Conservation (phyloP, 305 asterid species). For the Lippia alba region DNA sequence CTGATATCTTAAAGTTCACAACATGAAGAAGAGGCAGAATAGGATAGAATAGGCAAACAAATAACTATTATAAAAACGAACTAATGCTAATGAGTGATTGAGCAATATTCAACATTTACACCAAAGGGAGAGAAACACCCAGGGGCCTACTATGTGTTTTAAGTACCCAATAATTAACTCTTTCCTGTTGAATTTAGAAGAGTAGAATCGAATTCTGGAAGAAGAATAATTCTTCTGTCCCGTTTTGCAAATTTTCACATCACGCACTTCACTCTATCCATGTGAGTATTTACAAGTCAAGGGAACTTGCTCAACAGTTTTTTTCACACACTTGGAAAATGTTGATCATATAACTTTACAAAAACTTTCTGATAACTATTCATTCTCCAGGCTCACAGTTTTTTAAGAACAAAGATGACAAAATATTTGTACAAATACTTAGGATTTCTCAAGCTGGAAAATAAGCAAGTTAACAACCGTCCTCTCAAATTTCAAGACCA, state of each 20-base stretch:
- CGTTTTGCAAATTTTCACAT: too few relatives aligned
- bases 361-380: not conserved
- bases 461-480: not conserved
- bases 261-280: too few relatives aligned
- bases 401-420: too few relatives aligned
- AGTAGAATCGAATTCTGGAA: too few relatives aligned
- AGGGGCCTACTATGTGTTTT: not conserved
- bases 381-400: not conserved
- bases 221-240: too few relatives aligned
- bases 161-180: not conserved
- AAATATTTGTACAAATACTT: not conserved
- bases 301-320: too few relatives aligned
- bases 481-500: constrained; percentile 1
- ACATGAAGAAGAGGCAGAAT: constrained; percentile 6
- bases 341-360: not conserved
- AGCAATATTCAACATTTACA: not conserved
- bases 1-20: constrained; percentile 10
- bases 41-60: not conserved
- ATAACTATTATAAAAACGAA: not conserved
- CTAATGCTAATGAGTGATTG: not conserved
- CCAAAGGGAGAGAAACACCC: not conserved
- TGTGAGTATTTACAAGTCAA: too few relatives aligned
- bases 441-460: not conserved
- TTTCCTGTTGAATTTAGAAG: too few relatives aligned
- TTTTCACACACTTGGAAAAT: not conserved